Evolutionary conservation across 2,329 filamentous ascomycete genomes (phyloP), one percentile per base, ranked within the genome.

Genomic region (Penicillium sp.): DNA sequence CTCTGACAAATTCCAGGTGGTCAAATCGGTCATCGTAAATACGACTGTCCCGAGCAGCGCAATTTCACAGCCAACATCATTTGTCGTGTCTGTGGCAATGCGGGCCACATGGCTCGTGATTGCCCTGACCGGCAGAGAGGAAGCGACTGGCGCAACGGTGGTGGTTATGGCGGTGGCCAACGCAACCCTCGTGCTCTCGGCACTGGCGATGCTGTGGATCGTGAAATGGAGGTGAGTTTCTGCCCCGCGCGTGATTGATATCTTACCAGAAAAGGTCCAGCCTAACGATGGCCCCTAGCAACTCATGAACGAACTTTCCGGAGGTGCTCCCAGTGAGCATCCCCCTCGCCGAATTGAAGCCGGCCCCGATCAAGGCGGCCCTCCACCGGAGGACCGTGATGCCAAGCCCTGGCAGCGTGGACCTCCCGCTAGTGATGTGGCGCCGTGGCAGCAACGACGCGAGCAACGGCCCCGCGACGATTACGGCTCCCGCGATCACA

Each of bases 51-150:
- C 11, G 89, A 98, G 74, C 88, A 93, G 70, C 88, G 90, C 68
- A 98, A 98, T 74, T 97, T 86, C 73, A 98, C 93, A n/a, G 90
- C 93, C 62, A 97, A 90, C 73, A 97, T 98, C 68, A 97, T 98
- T 66, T 98, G 93, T 74, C 90, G 91, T 63, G 87, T 96, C 61
- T 98, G 93, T 74, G 93, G 93, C 59, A 96, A 97, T 67, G 90
- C 93, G 56, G 93, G 93, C 18, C 93, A 98, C 63, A 96, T 98
- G 90, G 93, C 90, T 59, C 85, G 91, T 61, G 93, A 98, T 73
- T 98, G 93, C 80, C 90, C 91, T 39, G 93, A 98, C 65, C 81
- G 93, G 66, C 88, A 93, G 75, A 84, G 88, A 66, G 93, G 93
- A 62, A 83, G 85, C 39, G 90, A 87, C 69, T 96, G 89, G 88